phyloP scores from a whole-genome alignment of 768 basidiomycete genomes.

The Suillus bovinus region DNA sequence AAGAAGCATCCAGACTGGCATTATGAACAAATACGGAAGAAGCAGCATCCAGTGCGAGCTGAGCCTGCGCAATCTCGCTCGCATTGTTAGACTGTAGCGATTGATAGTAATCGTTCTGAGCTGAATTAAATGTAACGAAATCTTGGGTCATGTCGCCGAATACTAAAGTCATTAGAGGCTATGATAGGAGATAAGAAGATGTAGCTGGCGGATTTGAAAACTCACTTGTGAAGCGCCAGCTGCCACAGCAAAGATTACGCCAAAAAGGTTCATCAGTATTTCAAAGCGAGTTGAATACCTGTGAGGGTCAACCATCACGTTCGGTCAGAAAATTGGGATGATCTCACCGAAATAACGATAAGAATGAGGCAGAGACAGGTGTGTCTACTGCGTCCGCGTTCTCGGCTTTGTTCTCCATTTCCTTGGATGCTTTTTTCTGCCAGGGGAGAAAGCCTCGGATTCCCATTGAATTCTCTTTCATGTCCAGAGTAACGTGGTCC shows the following conservation, averaged over 20 bases:
- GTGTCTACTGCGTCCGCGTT: conserved; percentile 29
- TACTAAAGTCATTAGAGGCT: conserved; percentile 45
- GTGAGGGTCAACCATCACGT: conserved; percentile 18
- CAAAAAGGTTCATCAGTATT: conserved; percentile 63
- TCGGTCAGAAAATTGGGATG: background rate
- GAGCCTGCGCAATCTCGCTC: background rate
- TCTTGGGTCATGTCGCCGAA: conserved; percentile 49
- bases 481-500: background rate
- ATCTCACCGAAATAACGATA: conserved; percentile 49
- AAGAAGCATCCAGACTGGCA: conserved; percentile 38
- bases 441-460: conserved; percentile 42
- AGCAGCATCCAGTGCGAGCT: conserved; percentile 17
- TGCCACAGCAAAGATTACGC: conserved; percentile 66
- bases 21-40: conserved; percentile 23
- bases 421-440: conserved; percentile 32
- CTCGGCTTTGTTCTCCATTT: conserved; percentile 7
- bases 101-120: background rate
- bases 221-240: conserved; percentile 81
- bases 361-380: conserved; percentile 40
- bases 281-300: conserved; percentile 80
- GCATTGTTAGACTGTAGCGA: conserved; percentile 17
- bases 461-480: conserved; percentile 14
- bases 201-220: conserved; percentile 6
- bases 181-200: background rate
- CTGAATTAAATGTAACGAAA: conserved; percentile 37